These are phyloP conservation scores for Saccharomycopsis schoenii DNA, from an alignment of 805 yeast genomes.

Conservation along the genomic window DNA sequence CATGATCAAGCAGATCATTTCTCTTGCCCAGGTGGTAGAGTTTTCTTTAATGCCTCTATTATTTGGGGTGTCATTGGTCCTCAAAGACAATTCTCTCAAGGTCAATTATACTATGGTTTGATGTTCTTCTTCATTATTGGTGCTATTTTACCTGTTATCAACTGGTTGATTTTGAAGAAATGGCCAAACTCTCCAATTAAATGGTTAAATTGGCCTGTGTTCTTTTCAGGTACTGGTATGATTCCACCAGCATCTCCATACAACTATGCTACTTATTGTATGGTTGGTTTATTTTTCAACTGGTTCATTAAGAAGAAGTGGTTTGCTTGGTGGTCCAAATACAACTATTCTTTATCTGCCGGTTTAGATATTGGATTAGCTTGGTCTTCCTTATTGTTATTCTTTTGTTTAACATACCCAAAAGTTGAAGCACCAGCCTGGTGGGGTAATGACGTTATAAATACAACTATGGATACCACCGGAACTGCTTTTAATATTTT, in stretches of 20 bases:
- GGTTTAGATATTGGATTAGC: constrained; percentile 63
- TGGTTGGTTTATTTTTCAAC: constrained; percentile 47
- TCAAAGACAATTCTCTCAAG: constrained; percentile 38
- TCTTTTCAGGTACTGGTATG: constrained; percentile 40
- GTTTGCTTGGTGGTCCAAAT: constrained; percentile 68
- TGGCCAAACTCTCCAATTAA: constrained; percentile 32
- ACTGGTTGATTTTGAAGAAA: constrained; percentile 29
- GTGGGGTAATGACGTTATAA: constrained; percentile 57
- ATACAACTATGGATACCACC: constrained; percentile 31
- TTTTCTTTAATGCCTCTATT: constrained; percentile 46
- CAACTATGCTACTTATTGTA: constrained; percentile 47
- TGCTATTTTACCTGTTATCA: constrained; percentile 33
- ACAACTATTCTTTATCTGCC: constrained; percentile 56
- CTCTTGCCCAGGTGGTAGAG: constrained; percentile 36
- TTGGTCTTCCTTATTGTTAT: constrained; percentile 47
- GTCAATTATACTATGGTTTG: constrained; percentile 42
- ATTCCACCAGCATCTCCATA: constrained; percentile 66
- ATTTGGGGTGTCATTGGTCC: constrained; percentile 65
- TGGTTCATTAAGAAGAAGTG: constrained; percentile 45
- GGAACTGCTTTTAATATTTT: constrained; percentile 25
- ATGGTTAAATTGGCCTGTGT: constrained; percentile 54
- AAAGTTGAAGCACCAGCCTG: constrained; percentile 34
- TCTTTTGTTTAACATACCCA: constrained; percentile 39
- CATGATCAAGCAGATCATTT: constrained; percentile 34
- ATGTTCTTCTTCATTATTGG: constrained; percentile 57